Base-by-base conservation (phyloP, 2,329 filamentous ascomycete genomes). In the Sporothrix dimorphospora region DNA sequence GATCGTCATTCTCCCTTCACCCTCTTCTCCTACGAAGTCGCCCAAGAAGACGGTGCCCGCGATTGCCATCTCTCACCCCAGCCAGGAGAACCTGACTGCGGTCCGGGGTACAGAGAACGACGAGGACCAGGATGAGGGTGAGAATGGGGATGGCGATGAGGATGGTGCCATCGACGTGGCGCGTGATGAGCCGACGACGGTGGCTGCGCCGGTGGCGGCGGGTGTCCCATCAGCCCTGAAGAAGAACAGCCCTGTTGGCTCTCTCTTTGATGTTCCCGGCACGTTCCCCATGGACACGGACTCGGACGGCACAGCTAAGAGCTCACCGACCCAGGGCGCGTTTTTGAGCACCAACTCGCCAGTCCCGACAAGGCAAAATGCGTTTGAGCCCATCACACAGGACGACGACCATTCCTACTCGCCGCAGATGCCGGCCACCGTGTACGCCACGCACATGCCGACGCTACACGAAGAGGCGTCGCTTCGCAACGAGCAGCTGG, bases 261-360 rank as follows among this genome's bases (percentile, higher is more conserved):
- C 19, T 73, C 80, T 82, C 69, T 85, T 87, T 53, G 83, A 83
- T 53, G 80, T 90, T 19, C 90, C 90, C 9, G 90, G 90, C 8
- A 85, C 84, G 0, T 92, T 90, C 74, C 88, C 88, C 0, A 79
- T 79, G 5, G 82, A 84, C 47, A 59, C 72, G 1, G 80, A 81
- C 11, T 78, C 78, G 47, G 78, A 79, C 34, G 67, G 55, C 69
- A 55, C 72, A 6, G 21, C 51, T 16, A 72, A 71, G 47, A n/a
- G 42, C 21, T 69, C 72, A 34, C 53, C 71, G 14, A 57, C 45
- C 16, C 27, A 49, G 2, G 47, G 72, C 5, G 19, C 42, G 4
- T 69, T 72, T 55, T 59, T 16, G 3, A 3, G 14, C 9, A 12
- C 11, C 6, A 67, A 68, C 24, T 3, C 51, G 11, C 45, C 61